phyloP scores from a whole-genome alignment of 371 early-diverging fungal genomes.

The Fennellomyces sp. region DNA sequence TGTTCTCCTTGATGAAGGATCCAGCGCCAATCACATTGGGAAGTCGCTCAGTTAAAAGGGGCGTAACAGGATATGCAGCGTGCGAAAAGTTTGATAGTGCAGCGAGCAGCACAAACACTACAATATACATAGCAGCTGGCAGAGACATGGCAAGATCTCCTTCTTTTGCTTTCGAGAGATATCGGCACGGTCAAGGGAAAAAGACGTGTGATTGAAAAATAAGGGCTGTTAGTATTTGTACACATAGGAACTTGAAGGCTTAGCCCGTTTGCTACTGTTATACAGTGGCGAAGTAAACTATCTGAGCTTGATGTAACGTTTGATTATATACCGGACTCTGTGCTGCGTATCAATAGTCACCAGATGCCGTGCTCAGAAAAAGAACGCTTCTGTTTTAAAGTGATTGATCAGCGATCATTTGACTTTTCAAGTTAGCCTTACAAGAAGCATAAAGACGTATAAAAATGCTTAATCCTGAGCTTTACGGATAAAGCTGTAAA shows the following conservation, averaged over 20 bases:
- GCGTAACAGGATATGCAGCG: neutral
- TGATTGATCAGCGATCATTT: too few relatives aligned
- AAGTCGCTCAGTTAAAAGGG: neutral
- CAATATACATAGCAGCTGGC: neutral
- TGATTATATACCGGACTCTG: neutral
- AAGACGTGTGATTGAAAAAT: neutral
- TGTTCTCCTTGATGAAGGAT: neutral
- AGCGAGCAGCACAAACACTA: neutral
- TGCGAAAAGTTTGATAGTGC: neutral
- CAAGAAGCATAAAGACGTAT: too few relatives aligned
- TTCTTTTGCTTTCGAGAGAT: neutral
- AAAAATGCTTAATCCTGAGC: too few relatives aligned
- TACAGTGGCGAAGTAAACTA: neutral
- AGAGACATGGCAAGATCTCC: neutral
- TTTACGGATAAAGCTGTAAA: too few relatives aligned
- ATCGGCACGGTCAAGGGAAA: neutral
- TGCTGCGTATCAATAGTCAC: neutral
- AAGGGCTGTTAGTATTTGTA: neutral
- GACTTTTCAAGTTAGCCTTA: too few relatives aligned
- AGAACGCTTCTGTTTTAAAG: neutral
- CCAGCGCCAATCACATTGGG: neutral
- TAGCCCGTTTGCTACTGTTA: neutral
- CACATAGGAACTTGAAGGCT: neutral
- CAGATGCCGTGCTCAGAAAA: neutral
- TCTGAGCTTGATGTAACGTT: neutral